Conservation (phyloP, 192 early-diverging fungal genomes). For the Neocallimastix lanati region DNA sequence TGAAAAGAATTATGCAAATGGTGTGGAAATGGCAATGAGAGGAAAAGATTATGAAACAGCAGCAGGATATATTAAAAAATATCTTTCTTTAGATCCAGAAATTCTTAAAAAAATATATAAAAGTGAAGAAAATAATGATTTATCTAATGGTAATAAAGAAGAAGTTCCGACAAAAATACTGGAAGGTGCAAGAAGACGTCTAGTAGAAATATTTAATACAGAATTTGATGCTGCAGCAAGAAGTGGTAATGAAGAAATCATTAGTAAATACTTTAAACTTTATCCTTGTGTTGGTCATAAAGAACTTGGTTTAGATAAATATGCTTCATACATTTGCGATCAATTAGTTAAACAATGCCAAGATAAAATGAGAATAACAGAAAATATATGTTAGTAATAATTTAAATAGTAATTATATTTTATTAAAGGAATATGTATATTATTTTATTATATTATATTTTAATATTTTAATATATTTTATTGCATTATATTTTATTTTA, state of each 20-base stretch:
- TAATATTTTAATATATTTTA: too few species aligned
- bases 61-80: constrained; percentile 39
- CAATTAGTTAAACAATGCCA: constrained; percentile 58
- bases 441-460: too few species aligned
- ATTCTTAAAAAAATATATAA: constrained; percentile 44
- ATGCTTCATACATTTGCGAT: constrained; percentile 63
- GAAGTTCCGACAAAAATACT: constrained; percentile 22
- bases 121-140: constrained; percentile 14
- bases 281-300: constrained; percentile 75
- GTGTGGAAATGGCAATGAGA: constrained; percentile 40
- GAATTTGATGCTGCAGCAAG: constrained; percentile 67
- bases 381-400: constrained; percentile 7
- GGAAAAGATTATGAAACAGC: constrained; percentile 47
- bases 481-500: too few species aligned
- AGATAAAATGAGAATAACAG: constrained; percentile 27
- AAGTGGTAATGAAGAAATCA: constrained; percentile 45
- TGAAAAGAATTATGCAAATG: constrained; percentile 31
- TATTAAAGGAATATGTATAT: too few species aligned
- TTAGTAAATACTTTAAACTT: constrained; percentile 72
- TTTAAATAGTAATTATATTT: constrained; percentile 9
- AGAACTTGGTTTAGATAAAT: constrained; percentile 72
- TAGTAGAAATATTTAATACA: constrained; percentile 50
- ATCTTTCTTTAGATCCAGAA: constrained; percentile 29
- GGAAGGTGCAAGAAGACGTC: constrained; percentile 34
- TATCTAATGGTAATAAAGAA: too few species aligned